A percentile compares a stretch with the other conserved stretches of the same genome.
Evolutionary conservation across 2,329 filamentous ascomycete species (phyloP).

Genomic region (Neobulgaria alba): DNA sequence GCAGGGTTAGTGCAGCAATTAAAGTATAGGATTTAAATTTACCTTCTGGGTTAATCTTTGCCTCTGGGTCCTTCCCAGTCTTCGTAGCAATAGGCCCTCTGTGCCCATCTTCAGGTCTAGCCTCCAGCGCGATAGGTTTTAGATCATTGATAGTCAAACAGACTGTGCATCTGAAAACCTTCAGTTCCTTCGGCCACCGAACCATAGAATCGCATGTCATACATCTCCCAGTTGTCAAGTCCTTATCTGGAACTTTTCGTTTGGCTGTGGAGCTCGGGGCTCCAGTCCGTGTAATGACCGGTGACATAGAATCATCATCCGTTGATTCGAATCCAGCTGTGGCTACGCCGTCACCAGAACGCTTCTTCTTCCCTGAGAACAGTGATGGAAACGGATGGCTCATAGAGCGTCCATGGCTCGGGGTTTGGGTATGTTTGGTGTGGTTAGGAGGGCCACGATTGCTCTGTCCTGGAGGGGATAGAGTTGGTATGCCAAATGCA

Average conservation of each 20-base stretch:
- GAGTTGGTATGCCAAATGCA: slow-evolving; percentile 25
- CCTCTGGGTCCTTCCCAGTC: slow-evolving; percentile 11
- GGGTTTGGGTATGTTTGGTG: slow-evolving; percentile 10
- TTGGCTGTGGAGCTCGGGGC: slow-evolving; percentile 25
- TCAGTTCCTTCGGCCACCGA: slow-evolving; percentile 66
- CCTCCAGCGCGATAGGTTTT: slow-evolving; percentile 33
- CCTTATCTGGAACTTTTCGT: slow-evolving; percentile 38
- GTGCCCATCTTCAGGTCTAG: slow-evolving; percentile 22
- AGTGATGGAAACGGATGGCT: slow-evolving; percentile 73
- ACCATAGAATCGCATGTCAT: slow-evolving; percentile 80
- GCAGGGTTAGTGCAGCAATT: too few species aligned
- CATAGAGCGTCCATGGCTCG: slow-evolving; percentile 43
- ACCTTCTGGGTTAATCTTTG: slow-evolving; percentile 17
- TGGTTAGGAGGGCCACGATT: slow-evolving; percentile 9
- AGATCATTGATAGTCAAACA: slow-evolving; percentile 83
- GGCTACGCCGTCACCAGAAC: slow-evolving; percentile 30
- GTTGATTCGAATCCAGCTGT: slow-evolving; percentile 36
- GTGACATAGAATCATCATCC: slow-evolving; percentile 35
- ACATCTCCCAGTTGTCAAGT: slow-evolving; percentile 64
- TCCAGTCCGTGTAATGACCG: slow-evolving; percentile 7
- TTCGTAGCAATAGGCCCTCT: slow-evolving; percentile 13
- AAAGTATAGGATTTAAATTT: too few species aligned
- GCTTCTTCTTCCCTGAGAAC: slow-evolving; percentile 53
- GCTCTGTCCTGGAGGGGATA: slow-evolving; percentile 12
- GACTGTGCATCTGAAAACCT: slow-evolving; percentile 72